Conservation (phyloP, 768 basidiomycete genomes). For the Auricularia cornea region DNA sequence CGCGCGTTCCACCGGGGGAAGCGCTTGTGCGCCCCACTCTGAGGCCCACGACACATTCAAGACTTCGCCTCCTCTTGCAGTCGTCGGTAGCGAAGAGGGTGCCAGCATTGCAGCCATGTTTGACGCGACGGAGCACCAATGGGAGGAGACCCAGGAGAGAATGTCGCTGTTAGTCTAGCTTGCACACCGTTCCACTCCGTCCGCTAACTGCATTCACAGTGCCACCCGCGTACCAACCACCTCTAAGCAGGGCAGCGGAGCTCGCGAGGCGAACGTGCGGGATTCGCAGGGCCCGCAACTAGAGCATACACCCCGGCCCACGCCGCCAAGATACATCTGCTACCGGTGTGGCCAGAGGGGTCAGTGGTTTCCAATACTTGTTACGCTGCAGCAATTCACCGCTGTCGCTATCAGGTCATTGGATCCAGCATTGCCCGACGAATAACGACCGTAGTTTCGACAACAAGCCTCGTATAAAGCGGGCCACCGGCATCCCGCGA, state of each 20-base stretch:
- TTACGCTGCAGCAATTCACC: not conserved
- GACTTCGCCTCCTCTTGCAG: slow-evolving; percentile 17
- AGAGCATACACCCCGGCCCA: slow-evolving; percentile 53
- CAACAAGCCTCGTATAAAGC: slow-evolving; percentile 89
- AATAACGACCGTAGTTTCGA: slow-evolving; percentile 94
- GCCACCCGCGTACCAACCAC: slow-evolving; percentile 53
- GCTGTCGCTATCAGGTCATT: slow-evolving; percentile 61
- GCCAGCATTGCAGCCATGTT: slow-evolving; percentile 99
- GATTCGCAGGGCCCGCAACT: slow-evolving; percentile 42
- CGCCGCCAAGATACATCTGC: slow-evolving; percentile 94
- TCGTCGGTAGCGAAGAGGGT: slow-evolving; percentile 67
- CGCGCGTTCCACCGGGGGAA: not conserved
- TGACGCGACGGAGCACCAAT: slow-evolving; percentile 85
- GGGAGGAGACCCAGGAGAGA: slow-evolving; percentile 99
- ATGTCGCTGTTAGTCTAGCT: slow-evolving; percentile 93
- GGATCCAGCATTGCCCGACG: slow-evolving; percentile 99
- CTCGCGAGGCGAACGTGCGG: slow-evolving; percentile 46
- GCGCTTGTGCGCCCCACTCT: not conserved
- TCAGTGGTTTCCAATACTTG: slow-evolving; percentile 9
- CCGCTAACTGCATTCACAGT: slow-evolving; percentile 35
- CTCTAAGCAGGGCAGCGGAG: slow-evolving; percentile 49
- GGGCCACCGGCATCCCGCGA: slow-evolving; percentile 96
- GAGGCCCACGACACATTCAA: slow-evolving; percentile 1
- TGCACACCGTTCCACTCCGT: slow-evolving; percentile 44
- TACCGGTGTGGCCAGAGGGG: slow-evolving; percentile 99